These are phyloP conservation scores for Acanthamoeba sp. DNA, from an alignment of 208 protist genomes.

Conservation along the genomic window DNA sequence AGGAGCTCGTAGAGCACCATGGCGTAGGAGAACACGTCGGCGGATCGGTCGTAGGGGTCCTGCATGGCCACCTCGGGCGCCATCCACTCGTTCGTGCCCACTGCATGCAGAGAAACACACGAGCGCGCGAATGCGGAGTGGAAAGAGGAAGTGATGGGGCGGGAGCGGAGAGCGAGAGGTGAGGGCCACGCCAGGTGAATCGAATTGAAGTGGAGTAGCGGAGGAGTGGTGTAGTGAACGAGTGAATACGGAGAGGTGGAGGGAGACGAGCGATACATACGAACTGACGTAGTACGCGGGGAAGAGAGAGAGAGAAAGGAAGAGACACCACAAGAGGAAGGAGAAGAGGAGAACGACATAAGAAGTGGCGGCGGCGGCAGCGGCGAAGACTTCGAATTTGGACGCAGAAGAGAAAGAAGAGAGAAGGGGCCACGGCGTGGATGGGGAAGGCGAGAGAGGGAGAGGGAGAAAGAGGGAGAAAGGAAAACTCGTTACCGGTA, in stretches of 20 bases:
- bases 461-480: not conserved
- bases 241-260: not conserved
- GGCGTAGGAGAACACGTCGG: constrained; percentile 72
- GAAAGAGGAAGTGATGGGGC: not conserved
- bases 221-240: not conserved
- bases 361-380: not conserved
- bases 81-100: constrained; percentile 74
- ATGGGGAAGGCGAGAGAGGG: not conserved
- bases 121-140: not conserved
- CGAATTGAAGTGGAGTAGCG: not conserved
- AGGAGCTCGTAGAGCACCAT: constrained; percentile 68
- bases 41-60: constrained; percentile 45
- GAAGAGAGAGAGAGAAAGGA: constrained; percentile 28
- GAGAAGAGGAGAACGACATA: not conserved
- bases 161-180: not conserved
- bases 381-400: not conserved
- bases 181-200: not conserved
- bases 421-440: not conserved
- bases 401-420: not conserved
- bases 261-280: not conserved
- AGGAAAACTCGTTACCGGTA: not conserved
- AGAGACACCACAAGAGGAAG: not conserved
- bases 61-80: constrained; percentile 69
- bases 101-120: not conserved
- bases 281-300: not conserved